Evolutionary conservation across 495 filamentous ascomycete genomes (phyloP).

Genomic region (Melanomma pulvis-pyrius): DNA sequence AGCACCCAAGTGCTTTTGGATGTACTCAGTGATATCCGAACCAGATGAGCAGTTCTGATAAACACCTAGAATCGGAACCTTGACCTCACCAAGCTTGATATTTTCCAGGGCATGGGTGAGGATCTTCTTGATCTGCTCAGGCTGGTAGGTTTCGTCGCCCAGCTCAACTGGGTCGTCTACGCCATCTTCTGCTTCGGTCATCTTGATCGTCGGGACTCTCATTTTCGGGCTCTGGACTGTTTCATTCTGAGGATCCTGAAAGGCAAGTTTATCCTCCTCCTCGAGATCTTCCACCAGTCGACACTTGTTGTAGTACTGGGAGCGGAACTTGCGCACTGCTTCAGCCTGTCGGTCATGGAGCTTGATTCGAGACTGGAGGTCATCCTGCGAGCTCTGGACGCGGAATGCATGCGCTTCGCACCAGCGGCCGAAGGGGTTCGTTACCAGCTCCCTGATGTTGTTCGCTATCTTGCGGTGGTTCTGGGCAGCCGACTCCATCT

Average conservation of each 20-base stretch:
- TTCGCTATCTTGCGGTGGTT: slow-evolving; percentile 93
- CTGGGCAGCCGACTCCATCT: slow-evolving; percentile 89
- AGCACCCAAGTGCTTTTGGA: slow-evolving; percentile 84
- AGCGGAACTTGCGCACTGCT: slow-evolving; percentile 84
- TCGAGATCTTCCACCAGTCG: slow-evolving; percentile 93
- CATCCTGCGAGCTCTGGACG: slow-evolving; percentile 90
- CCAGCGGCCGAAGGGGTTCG: slow-evolving; percentile 92
- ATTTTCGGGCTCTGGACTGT: slow-evolving; percentile 66
- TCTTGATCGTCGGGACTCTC: slow-evolving; percentile 48
- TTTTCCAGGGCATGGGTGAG: slow-evolving; percentile 82
- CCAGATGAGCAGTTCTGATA: slow-evolving; percentile 92
- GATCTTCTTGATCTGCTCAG: slow-evolving; percentile 87
- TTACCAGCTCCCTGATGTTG: slow-evolving; percentile 93
- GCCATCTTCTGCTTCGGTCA: slow-evolving; percentile 58
- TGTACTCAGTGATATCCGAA: slow-evolving; percentile 90
- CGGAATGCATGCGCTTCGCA: slow-evolving; percentile 90
- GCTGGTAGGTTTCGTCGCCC: slow-evolving; percentile 81
- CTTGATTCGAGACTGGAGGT: slow-evolving; percentile 85
- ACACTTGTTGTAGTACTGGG: slow-evolving; percentile 98
- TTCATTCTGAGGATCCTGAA: slow-evolving; percentile 72
- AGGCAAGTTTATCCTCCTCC: slow-evolving; percentile 97
- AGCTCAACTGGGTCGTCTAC: slow-evolving; percentile 84
- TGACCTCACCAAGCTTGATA: slow-evolving; percentile 84
- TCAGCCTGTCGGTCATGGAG: slow-evolving; percentile 91
- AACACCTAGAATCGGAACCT: slow-evolving; percentile 91